A percentile compares a stretch with the other conserved stretches of the same genome.
These are phyloP conservation scores for Datisca glomerata DNA, from an alignment of 306 rosid genomes.

Conservation along the genomic window DNA sequence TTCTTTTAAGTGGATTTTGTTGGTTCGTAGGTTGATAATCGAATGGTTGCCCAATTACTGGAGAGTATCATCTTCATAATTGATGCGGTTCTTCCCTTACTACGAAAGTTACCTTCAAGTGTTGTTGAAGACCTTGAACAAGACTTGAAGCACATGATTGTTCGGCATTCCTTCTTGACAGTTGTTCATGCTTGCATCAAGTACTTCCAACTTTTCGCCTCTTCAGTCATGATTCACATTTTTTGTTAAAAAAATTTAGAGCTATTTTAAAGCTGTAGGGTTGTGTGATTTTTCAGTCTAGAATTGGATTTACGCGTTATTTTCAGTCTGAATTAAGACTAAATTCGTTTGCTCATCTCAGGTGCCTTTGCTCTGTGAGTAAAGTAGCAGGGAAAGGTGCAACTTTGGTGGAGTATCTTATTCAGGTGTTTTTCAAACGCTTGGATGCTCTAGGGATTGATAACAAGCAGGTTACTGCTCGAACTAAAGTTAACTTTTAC, in stretches of 20 bases:
- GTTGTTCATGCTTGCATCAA: constrained; percentile 99
- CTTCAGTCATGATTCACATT: not conserved
- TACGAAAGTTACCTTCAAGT: constrained; percentile 64
- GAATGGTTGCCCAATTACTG: constrained; percentile 58
- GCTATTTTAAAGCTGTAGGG: no score
- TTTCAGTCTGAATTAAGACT: no score
- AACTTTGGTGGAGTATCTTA: constrained; percentile 61
- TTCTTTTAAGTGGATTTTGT: constrained; percentile 12
- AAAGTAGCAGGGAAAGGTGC: constrained; percentile 78
- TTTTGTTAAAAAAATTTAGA: not conserved
- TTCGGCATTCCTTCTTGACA: constrained; percentile 83
- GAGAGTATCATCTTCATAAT: constrained; percentile 91
- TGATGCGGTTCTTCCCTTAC: constrained; percentile 81
- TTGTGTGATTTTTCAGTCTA: no score
- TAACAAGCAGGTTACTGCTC: constrained; percentile 67
- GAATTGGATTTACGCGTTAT: no score
- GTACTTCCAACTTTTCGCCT: constrained; percentile 29
- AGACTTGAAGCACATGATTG: constrained; percentile 89
- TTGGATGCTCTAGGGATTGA: constrained; percentile 61
- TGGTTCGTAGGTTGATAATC: constrained; percentile 65
- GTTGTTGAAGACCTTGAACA: constrained; percentile 87
- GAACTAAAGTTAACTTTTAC: not conserved
- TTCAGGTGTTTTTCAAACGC: constrained; percentile 68
- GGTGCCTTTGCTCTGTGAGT: constrained; percentile 88
- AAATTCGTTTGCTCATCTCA: constrained; percentile 15